Base-by-base conservation (phyloP, 148 eudicot species). In the Amaranthus palmeri region DNA sequence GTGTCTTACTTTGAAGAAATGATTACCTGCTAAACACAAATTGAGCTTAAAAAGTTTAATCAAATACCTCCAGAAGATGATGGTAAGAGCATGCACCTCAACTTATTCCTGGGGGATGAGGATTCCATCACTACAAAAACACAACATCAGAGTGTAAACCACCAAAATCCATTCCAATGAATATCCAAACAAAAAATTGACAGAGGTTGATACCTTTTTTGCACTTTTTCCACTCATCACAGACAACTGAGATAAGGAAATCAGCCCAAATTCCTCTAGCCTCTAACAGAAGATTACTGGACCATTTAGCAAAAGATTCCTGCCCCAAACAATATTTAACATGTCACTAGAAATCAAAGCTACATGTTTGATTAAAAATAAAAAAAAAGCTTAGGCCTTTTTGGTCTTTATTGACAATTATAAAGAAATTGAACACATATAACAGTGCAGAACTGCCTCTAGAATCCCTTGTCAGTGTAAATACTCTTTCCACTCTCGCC, bases 221-320 rank as follows among this genome's bases (percentile, higher is more conserved):
- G 86, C 97, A 95, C 74, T 85, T 95, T 69, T 86, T 88, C 98
- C 98, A 95, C 82, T 95, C 96, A 75, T 91, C 90, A 78, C 88
- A 83, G 52, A 95, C 77, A 71, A 91, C 83, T 53, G 83, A 80
- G 64, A 89, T 71, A 67, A 95, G 89, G 64, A 81, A 65, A 86
- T 91, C 98, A 75, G 84, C 74, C 98, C 98, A 95, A 61, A 81
- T 68, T 73, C 98, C 97, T 79, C 76, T 87, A 63, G 85, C 80
- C 79, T 89, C 98, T 62, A 69, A 78, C 51, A 84, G 80, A 74
- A 95, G 81, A 70, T 74, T 71, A 60, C 61, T 77, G 65, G 85
- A 73, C 76, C 87, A 88, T 57, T 78, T 79, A 36, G 65, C 72
- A 62, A 78, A 88, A 15, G 93, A 85, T 72, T 83, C 88, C 97